Evolutionary conservation across 306 rosid species (phyloP).

Genomic region (Glycine latifolia): DNA sequence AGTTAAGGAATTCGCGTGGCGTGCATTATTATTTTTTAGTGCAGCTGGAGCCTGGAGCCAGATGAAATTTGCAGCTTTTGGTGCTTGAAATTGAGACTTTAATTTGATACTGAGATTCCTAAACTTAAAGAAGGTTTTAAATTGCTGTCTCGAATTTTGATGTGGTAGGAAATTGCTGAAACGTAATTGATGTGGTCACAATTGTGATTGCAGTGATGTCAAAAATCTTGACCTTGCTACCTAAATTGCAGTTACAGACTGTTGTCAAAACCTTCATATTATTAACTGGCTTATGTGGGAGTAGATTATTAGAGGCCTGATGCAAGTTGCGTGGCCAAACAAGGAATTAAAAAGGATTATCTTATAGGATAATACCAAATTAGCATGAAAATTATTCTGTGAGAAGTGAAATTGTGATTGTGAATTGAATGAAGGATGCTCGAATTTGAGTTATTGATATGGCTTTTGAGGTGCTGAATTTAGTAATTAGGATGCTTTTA

Average conservation of each 20-base stretch:
- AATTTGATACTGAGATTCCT: not conserved
- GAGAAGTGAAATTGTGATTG: not conserved
- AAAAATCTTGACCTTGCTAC: too few relatives aligned
- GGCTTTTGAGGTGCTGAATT: not conserved
- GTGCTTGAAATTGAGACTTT: not conserved
- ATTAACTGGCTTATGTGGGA: not conserved
- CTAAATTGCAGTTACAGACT: too few relatives aligned
- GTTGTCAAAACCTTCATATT: too few relatives aligned
- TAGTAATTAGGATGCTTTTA: not conserved
- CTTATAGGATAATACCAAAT: not conserved
- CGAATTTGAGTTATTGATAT: not conserved
- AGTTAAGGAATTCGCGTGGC: not conserved
- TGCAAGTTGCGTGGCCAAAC: not conserved
- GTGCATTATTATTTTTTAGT: not conserved
- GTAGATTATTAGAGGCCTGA: not conserved
- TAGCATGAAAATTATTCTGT: not conserved
- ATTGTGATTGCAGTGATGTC: not conserved
- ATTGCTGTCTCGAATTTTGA: not conserved
- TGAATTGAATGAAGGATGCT: not conserved
- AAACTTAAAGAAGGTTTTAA: not conserved
- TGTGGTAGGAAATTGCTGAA: not conserved
- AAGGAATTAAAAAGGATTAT: not conserved
- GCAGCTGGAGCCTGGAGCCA: not conserved
- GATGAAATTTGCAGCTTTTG: slow-evolving; percentile 11
- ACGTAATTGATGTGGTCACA: too few relatives aligned